These are phyloP conservation scores for Tolypocladium pustulatum DNA, from an alignment of 2,329 filamentous ascomycete species.

Conservation along the genomic window DNA sequence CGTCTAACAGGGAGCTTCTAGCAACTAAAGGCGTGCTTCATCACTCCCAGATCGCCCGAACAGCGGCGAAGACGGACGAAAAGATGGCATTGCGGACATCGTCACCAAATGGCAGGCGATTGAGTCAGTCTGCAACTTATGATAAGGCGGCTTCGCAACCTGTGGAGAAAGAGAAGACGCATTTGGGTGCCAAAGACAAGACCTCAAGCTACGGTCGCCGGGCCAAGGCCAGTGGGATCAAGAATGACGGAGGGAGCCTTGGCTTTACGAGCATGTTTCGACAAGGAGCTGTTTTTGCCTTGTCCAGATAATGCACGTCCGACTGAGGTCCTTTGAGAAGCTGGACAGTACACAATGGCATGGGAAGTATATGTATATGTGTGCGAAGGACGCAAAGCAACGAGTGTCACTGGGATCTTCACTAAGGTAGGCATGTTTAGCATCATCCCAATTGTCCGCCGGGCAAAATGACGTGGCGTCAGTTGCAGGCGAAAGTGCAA, in stretches of 20 bases:
- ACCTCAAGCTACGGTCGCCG: background rate
- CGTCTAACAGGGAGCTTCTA: background rate
- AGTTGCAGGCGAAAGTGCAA: background rate
- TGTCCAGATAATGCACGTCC: background rate
- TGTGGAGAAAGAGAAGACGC: slow-evolving; percentile 4
- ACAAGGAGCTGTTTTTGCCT: background rate
- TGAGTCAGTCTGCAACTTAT: slow-evolving; percentile 1
- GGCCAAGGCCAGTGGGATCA: background rate
- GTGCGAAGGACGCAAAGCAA: background rate
- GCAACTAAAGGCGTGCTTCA: background rate
- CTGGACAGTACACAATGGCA: background rate
- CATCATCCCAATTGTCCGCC: background rate
- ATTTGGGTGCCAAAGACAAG: background rate
- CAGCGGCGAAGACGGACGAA: background rate
- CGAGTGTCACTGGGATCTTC: background rate
- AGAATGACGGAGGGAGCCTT: background rate
- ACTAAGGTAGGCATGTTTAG: background rate
- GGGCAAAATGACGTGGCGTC: background rate
- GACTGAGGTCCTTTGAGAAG: background rate
- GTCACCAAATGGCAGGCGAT: slow-evolving; percentile 4
- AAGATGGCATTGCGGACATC: background rate
- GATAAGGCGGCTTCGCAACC: background rate
- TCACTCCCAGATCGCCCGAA: background rate
- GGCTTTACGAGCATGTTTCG: slow-evolving; percentile 3
- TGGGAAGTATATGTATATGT: background rate